Evolutionary conservation across 2,329 filamentous ascomycete species (phyloP).

Genomic region (Aspergillus pseudoterreus): DNA sequence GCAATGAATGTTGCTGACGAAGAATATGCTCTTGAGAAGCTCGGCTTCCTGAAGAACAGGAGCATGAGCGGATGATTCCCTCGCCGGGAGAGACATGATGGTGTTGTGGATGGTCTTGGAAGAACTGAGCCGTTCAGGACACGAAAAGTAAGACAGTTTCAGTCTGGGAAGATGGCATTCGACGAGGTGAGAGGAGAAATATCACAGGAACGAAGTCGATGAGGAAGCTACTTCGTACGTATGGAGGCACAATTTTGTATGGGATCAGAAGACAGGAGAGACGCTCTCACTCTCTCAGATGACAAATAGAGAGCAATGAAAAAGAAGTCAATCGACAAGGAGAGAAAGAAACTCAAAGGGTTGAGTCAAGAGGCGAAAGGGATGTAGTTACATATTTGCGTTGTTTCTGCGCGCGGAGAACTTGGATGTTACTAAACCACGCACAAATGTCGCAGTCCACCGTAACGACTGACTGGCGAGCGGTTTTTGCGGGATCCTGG

Average conservation of each 20-base stretch:
- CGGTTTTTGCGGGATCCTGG: neutral
- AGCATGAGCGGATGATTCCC: constrained; percentile 1
- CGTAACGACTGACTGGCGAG: neutral
- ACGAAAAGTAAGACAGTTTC: neutral
- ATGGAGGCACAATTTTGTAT: too few relatives aligned
- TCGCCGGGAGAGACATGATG: neutral
- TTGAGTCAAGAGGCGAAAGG: constrained; percentile 1
- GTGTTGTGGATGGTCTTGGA: constrained; percentile 14
- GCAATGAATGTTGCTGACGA: constrained; percentile 49
- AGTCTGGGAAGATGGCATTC: too few relatives aligned
- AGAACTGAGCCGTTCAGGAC: too few relatives aligned
- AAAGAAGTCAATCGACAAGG: constrained; percentile 1
- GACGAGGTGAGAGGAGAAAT: too few relatives aligned
- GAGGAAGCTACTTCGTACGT: too few relatives aligned
- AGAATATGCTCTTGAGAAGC: constrained; percentile 30
- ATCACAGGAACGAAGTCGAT: too few relatives aligned
- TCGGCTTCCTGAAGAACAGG: constrained; percentile 11
- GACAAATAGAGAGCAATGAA: neutral
- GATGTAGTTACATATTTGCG: constrained; percentile 20
- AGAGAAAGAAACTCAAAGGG: constrained; percentile 3
- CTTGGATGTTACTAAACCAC: constrained; percentile 19
- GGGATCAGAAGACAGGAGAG: neutral
- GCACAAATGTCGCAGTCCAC: constrained; percentile 35
- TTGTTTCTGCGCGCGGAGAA: constrained; percentile 27
- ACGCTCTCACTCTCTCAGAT: neutral